Evolutionary conservation across 148 eudicot genomes (phyloP).

Genomic region (Silene uniflora): DNA sequence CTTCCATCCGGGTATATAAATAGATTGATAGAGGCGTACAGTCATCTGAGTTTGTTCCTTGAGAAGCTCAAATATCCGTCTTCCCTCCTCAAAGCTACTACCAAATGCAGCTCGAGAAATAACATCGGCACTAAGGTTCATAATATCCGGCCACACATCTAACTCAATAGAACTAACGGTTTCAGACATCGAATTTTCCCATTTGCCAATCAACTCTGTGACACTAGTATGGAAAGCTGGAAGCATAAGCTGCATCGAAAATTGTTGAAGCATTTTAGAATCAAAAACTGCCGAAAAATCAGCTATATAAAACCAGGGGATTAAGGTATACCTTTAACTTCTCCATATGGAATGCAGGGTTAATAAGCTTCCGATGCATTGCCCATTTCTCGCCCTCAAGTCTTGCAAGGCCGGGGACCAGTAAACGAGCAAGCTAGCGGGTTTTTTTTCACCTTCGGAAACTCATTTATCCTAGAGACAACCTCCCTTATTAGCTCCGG

Average conservation of each 20-base stretch:
- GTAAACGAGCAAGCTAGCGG: slow-evolving; percentile 1
- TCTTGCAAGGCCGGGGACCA: slow-evolving; percentile 36
- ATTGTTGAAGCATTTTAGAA: background rate
- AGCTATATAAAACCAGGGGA: too few species aligned
- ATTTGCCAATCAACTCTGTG: slow-evolving; percentile 28
- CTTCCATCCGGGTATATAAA: slow-evolving; percentile 47
- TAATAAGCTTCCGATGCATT: slow-evolving; percentile 39
- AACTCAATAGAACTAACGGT: slow-evolving; percentile 33
- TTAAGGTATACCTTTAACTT: slow-evolving; percentile 42
- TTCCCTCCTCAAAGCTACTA: slow-evolving; percentile 43
- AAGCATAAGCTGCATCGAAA: slow-evolving; percentile 34
- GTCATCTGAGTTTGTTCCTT: slow-evolving; percentile 34
- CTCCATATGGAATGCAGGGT: slow-evolving; percentile 51
- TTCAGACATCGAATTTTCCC: slow-evolving; percentile 33
- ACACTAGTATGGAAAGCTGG: slow-evolving; percentile 35
- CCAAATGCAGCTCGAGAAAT: slow-evolving; percentile 57
- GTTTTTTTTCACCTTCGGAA: slow-evolving; percentile 32
- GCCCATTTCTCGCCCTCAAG: slow-evolving; percentile 50
- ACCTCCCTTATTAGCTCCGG: slow-evolving; percentile 43
- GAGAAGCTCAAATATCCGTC: slow-evolving; percentile 40
- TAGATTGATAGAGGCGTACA: slow-evolving; percentile 22
- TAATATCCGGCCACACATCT: slow-evolving; percentile 49
- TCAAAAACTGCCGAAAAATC: background rate
- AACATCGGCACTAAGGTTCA: slow-evolving; percentile 38
- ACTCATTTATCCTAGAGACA: slow-evolving; percentile 22